Percentiles rank a stretch among this genome's conserved stretches.
phyloP scores from a whole-genome alignment of 2,329 filamentous ascomycete species.

The Phyllosticta capitalensis region DNA sequence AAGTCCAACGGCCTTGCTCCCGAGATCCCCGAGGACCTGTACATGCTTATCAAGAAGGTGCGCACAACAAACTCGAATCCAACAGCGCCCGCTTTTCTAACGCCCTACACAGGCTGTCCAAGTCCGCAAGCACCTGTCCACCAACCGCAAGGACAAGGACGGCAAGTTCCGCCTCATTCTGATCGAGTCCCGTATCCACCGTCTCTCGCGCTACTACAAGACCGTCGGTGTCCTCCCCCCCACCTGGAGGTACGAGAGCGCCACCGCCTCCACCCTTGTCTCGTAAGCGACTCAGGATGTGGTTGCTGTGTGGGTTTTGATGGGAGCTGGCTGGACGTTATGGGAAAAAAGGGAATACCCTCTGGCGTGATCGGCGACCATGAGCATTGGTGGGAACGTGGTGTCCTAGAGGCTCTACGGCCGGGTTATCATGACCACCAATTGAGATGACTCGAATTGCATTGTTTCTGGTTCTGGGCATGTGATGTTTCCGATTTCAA shows the following conservation, averaged over 20 bases:
- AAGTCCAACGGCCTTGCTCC: constrained; percentile 96
- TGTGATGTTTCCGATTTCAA: background rate
- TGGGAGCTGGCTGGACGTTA: background rate
- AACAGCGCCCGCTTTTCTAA: background rate
- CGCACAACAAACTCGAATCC: constrained; percentile 11
- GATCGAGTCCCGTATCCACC: constrained; percentile 99
- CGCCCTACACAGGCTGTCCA: constrained; percentile 61
- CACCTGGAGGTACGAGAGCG: constrained; percentile 98
- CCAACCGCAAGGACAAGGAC: constrained; percentile 99
- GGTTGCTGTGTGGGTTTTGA: background rate
- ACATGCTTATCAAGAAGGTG: constrained; percentile 99
- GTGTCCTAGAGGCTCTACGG: constrained; percentile 1
- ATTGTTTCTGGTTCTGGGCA: constrained; percentile 3
- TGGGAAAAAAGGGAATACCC: background rate
- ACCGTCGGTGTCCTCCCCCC: constrained; percentile 74
- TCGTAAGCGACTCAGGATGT: constrained; percentile 50
- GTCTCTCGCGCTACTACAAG: constrained; percentile 99
- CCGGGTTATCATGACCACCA: background rate
- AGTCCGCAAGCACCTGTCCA: constrained; percentile 99
- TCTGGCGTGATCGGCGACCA: background rate
- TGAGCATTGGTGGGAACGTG: background rate
- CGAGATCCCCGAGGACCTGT: constrained; percentile 98
- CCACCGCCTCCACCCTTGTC: constrained; percentile 89
- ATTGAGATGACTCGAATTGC: constrained; percentile 1
- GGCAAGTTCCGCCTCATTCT: constrained; percentile 99